A percentile compares a stretch with the other conserved stretches of the same genome.
Conservation (phyloP, 148 eudicot species). For the Diospyros lotus region DNA sequence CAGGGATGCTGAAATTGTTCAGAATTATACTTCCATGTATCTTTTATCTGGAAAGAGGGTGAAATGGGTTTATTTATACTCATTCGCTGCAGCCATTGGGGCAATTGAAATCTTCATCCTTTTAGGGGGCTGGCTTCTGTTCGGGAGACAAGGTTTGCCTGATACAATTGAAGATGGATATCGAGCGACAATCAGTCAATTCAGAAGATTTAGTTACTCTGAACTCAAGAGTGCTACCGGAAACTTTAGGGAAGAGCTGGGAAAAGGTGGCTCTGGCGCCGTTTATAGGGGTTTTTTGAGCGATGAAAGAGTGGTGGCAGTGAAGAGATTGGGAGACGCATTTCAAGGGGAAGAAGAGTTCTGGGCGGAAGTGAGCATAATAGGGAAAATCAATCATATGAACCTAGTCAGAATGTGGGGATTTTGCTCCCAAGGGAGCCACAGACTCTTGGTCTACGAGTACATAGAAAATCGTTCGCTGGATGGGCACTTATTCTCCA, state of each 20-base stretch:
- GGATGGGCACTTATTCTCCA: slow-evolving; percentile 41
- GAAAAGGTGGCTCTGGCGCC: slow-evolving; percentile 50
- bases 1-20: slow-evolving; percentile 1
- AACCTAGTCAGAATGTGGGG: slow-evolving; percentile 71
- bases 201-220: slow-evolving; percentile 46
- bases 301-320: slow-evolving; percentile 49
- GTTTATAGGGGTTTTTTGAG: slow-evolving; percentile 49
- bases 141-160: slow-evolving; percentile 34
- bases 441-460: slow-evolving; percentile 54
- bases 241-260: slow-evolving; percentile 42
- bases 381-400: slow-evolving; percentile 64
- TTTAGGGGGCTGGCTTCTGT: slow-evolving; percentile 37
- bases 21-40: slow-evolving; percentile 18
- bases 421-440: slow-evolving; percentile 47
- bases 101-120: slow-evolving; percentile 32
- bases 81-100: slow-evolving; percentile 38
- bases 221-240: slow-evolving; percentile 47
- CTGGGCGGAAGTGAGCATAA: slow-evolving; percentile 61
- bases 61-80: slow-evolving; percentile 50
- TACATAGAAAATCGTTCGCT: slow-evolving; percentile 45
- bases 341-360: slow-evolving; percentile 56
- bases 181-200: slow-evolving; percentile 42
- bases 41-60: slow-evolving; percentile 16
- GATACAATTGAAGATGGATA: slow-evolving; percentile 50
- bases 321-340: slow-evolving; percentile 47